Percentiles rank a stretch among this genome's conserved stretches.
These are phyloP conservation scores for Fusarium chaquense DNA, from an alignment of 2,329 filamentous ascomycete species.

Conservation along the genomic window DNA sequence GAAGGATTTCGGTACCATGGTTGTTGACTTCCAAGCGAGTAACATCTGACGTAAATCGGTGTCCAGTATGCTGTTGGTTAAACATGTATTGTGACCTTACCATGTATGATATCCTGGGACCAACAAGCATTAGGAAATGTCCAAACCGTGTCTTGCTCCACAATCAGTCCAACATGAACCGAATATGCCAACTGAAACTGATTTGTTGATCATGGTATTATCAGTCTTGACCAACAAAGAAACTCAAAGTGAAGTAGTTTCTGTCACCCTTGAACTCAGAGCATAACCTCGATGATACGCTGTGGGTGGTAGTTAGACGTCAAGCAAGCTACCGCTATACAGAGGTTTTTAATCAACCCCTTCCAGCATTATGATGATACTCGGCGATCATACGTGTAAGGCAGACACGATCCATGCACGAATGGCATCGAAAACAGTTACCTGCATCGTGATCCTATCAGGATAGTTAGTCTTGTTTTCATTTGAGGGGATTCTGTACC, in stretches of 20 bases:
- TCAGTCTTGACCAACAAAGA: background rate
- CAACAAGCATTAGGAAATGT: background rate
- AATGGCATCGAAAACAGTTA: too few relatives aligned
- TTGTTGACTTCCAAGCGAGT: background rate
- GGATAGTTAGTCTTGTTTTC: too few relatives aligned
- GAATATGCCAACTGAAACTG: background rate
- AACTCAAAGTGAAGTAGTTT: fast-evolving
- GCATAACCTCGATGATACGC: fast-evolving
- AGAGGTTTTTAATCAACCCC: too few relatives aligned
- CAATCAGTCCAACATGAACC: background rate
- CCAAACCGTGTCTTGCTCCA: background rate
- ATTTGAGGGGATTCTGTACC: too few relatives aligned
- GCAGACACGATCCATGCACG: too few relatives aligned
- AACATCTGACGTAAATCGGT: background rate
- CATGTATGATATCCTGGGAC: background rate
- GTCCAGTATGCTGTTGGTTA: background rate
- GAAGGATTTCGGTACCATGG: background rate
- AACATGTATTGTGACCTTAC: background rate
- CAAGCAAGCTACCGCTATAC: too few relatives aligned
- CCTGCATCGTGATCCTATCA: too few relatives aligned
- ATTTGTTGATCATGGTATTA: background rate
- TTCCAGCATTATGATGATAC: too few relatives aligned
- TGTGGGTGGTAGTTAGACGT: too few relatives aligned
- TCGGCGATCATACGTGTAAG: too few relatives aligned
- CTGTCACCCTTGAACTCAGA: too few relatives aligned